A percentile compares a stretch with the other conserved stretches of the same genome.
These are phyloP conservation scores for Calonectria montana DNA, from an alignment of 2,329 filamentous ascomycete genomes.

Conservation along the genomic window DNA sequence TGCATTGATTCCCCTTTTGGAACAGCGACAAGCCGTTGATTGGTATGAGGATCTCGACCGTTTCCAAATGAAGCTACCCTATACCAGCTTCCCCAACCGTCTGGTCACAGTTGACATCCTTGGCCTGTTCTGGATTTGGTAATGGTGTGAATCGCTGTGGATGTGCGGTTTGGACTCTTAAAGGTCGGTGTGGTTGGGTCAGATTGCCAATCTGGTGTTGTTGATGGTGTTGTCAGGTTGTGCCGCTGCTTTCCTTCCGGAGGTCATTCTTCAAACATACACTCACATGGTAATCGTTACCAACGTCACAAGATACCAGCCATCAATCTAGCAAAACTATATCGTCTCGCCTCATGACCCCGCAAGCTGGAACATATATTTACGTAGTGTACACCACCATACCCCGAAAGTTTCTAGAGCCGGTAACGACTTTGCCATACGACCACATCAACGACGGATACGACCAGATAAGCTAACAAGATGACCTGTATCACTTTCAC, in stretches of 20 bases:
- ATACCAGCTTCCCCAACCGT: background rate
- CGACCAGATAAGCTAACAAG: no score
- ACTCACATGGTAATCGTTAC: background rate
- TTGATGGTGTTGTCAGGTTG: no score
- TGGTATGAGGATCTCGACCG: background rate
- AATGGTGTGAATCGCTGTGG: background rate
- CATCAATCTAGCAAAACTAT: no score
- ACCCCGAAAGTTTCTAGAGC: no score
- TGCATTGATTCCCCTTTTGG: background rate
- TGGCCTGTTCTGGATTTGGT: background rate
- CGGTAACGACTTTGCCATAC: no score
- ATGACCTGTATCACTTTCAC: no score
- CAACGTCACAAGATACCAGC: background rate
- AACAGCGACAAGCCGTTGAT: background rate
- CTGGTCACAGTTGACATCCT: background rate
- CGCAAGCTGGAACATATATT: no score
- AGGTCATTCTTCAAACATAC: background rate
- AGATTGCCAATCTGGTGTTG: background rate
- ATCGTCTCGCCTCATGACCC: no score
- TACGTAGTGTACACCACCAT: no score
- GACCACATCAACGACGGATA: no score
- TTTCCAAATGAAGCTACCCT: background rate
- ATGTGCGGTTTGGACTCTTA: background rate
- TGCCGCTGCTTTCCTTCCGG: background rate
- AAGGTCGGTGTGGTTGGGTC: no score